These are phyloP conservation scores for Termitomyces sp. DNA, from an alignment of 768 basidiomycete genomes.

Conservation along the genomic window DNA sequence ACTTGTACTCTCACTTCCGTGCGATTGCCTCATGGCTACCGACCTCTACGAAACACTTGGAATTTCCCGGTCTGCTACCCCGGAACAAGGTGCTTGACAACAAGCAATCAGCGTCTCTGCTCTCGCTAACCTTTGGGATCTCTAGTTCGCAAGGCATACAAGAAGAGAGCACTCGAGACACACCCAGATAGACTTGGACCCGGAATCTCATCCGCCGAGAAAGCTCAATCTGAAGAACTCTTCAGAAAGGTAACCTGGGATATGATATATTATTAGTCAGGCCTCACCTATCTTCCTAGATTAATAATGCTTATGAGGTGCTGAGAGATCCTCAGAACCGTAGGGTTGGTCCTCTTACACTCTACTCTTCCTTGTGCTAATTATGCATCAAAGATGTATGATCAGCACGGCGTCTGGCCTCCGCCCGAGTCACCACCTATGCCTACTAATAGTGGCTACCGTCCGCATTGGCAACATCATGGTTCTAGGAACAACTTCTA, in stretches of 20 bases:
- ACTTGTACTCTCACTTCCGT: neutral
- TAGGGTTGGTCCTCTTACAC: constrained; percentile 27
- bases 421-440: constrained; percentile 36
- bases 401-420: constrained; percentile 70
- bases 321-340: constrained; percentile 58
- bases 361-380: neutral
- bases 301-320: constrained; percentile 77
- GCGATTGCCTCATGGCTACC: constrained; percentile 35
- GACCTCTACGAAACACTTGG: constrained; percentile 64
- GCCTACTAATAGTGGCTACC: constrained; percentile 7
- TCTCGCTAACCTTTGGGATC: neutral
- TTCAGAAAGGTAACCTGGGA: constrained; percentile 29
- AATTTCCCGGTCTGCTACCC: constrained; percentile 44
- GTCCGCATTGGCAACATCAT: constrained; percentile 16
- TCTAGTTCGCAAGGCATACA: constrained; percentile 76
- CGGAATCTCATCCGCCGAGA: constrained; percentile 52
- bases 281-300: constrained; percentile 26
- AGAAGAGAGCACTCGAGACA: constrained; percentile 61
- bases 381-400: constrained; percentile 46
- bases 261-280: neutral
- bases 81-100: constrained; percentile 56
- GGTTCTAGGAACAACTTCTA: constrained; percentile 26
- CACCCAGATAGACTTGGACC: constrained; percentile 70
- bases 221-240: constrained; percentile 52
- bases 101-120: neutral